These are phyloP conservation scores for Flaveria ramosissima DNA, from an alignment of 129 eudicot species.

Conservation along the genomic window DNA sequence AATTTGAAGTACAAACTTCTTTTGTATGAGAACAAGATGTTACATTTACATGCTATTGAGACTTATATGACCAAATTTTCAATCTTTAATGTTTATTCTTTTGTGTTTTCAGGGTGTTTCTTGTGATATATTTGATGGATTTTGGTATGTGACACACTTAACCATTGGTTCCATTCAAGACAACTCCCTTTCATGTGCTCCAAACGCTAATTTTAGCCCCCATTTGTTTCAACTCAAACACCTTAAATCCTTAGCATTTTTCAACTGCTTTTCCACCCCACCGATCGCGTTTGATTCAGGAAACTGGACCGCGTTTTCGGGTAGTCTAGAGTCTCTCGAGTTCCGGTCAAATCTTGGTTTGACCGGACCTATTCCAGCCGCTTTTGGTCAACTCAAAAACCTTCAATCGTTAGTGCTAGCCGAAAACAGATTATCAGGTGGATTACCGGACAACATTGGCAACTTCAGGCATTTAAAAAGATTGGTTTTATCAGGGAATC, in stretches of 20 bases:
- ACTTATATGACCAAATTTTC: neutral
- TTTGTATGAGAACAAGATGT: neutral
- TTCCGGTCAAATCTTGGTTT: conserved; percentile 70
- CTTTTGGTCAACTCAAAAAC: conserved; percentile 59
- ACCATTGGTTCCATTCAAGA: conserved; percentile 72
- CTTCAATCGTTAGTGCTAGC: conserved; percentile 69
- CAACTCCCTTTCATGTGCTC: conserved; percentile 70
- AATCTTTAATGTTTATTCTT: neutral
- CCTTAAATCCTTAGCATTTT: conserved; percentile 69
- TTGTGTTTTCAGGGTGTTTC: conserved; percentile 70
- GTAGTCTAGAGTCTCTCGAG: conserved; percentile 60
- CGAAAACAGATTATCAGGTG: conserved; percentile 59
- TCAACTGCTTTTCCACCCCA: conserved; percentile 57
- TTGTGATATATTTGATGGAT: conserved; percentile 76
- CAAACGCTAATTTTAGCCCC: conserved; percentile 53
- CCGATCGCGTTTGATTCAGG: conserved; percentile 45
- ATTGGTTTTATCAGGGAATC: conserved; percentile 61
- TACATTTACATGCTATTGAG: neutral
- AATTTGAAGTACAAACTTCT: too few species aligned
- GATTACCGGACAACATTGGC: conserved; percentile 54
- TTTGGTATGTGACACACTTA: conserved; percentile 77
- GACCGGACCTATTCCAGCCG: conserved; percentile 51
- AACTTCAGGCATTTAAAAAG: conserved; percentile 49
- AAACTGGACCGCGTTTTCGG: conserved; percentile 51
- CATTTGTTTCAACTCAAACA: conserved; percentile 58